Evolutionary conservation across 2,329 filamentous ascomycete genomes (phyloP), one percentile per base, ranked within the genome.

Genomic region (Aureobasidium sp.): DNA sequence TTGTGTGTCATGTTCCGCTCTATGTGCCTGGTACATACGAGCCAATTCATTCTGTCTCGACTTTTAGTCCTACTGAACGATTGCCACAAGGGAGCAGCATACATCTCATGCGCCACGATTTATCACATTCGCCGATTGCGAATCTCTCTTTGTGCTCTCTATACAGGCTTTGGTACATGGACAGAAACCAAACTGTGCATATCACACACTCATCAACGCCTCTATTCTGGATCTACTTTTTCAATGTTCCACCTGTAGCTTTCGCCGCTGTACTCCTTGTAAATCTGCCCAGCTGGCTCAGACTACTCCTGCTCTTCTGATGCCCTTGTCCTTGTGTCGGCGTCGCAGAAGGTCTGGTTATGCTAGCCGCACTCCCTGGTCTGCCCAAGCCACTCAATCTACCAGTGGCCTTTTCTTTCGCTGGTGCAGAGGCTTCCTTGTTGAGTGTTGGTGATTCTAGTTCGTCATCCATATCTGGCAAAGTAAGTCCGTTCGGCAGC

Each of bases 271-370:
- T 52, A 29, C 47, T 60, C 37, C 75, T 74, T n/a, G 76, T 73
- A 58, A 79, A 76, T 34, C 77, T 67, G 5, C 77, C 77, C 11
- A 80, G 65, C 61, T 77, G 74, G 45, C 75, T 75, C 63, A 79
- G 66, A 65, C 75, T 76, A n/a, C 71, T 73, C 67, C 74, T 73
- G 8, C 67, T 67, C 63, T 68, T 70, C 50, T 66, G 50, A 63
- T 70, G 68, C 6, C 65, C 63, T 36, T 62, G 39, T 37, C 61
- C 62, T 47, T 62, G 39, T 32, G 63, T 41, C 16, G 39, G 44
- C n/a, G 44, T 48, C 11, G 55, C 34, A 44, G n/a, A 39, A 49
- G 47, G 62, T 61, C 49, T 48, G 6, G n/a, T 49, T 2, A 60
- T 60, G 10, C 57, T 63, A n/a, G 63, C 42, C 21, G 67, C 61